Base-by-base conservation (phyloP, 2,329 filamentous ascomycete genomes). In the Oidium heveae region DNA sequence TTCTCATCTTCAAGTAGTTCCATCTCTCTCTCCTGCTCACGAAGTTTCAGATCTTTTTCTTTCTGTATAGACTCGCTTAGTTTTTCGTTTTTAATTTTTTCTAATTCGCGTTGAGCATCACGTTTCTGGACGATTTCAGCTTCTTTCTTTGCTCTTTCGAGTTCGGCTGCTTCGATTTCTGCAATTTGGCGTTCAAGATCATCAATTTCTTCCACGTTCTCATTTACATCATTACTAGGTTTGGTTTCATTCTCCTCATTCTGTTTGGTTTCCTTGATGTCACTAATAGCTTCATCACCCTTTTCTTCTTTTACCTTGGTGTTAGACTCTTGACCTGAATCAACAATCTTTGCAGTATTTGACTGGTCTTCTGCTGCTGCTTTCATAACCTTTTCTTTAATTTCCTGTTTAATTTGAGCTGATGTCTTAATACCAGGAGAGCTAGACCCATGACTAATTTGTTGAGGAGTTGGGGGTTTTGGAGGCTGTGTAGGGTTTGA, bases 361-460 rank as follows among this genome's bases (percentile, higher is more conserved):
- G 63, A 3, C 63, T 61, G 37, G 59, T 57, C 32, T 66, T 63
- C 64, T 10, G 65, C 61, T 28, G 64, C 65, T 20, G 63, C 63
- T 20, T 63, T 63, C 57, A 70, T 67, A 67, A 66, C 64, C 58
- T 71, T 68, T 52, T 69, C 69, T 67, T 83, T 82, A 63, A 88
- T 84, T 68, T 94, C 86, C 59, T 85, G 78, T 56, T 82, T 81
- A 58, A 86, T 86, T 68, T 94, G 84, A 65, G 89, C 83, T 37
- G 78, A 76, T 1, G 82, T 82, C 74, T 91, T 91, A 4, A 39
- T 39, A 10, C 36, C 36, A 10, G 69, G 72, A 20, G 70, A 66
- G n/a, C 69, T 75, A 68, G 82, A 88, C 53, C 93, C 86, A 16
- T 78, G 73, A 44, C 85, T 82, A 55, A 69, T 69, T 62, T 91